These are phyloP conservation scores for Yarrowia sp. DNA, from an alignment of 805 yeast species.

Conservation along the genomic window DNA sequence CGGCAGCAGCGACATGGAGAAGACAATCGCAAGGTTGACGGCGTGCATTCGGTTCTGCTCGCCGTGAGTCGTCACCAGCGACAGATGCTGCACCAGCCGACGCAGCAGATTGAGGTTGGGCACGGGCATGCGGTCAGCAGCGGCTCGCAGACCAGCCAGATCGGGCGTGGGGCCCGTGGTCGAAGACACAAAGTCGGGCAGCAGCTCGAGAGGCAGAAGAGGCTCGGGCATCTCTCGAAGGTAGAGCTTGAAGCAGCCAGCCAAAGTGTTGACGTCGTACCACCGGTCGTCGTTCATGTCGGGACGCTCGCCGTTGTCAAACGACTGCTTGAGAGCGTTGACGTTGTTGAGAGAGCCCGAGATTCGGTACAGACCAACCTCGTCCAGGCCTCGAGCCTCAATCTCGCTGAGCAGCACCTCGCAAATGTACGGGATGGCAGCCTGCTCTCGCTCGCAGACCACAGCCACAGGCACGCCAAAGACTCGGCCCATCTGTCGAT, in stretches of 20 bases:
- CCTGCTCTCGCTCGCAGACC: constrained; percentile 69
- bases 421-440: constrained; percentile 63
- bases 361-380: constrained; percentile 82
- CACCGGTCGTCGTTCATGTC: constrained; percentile 54
- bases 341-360: constrained; percentile 63
- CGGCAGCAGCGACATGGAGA: constrained; percentile 60
- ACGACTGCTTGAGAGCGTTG: constrained; percentile 51
- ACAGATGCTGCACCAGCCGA: constrained; percentile 66
- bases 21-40: constrained; percentile 85
- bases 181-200: constrained; percentile 51
- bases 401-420: constrained; percentile 67
- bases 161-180: constrained; percentile 32
- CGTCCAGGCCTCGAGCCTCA: constrained; percentile 84
- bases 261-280: constrained; percentile 81
- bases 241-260: constrained; percentile 82
- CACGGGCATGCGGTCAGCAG: constrained; percentile 51
- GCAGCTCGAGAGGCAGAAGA: constrained; percentile 62
- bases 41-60: constrained; percentile 81
- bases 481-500: constrained; percentile 46
- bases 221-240: constrained; percentile 87
- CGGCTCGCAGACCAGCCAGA: constrained; percentile 29
- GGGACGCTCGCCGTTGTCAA: constrained; percentile 49
- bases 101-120: constrained; percentile 67
- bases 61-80: constrained; percentile 62
- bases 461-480: constrained; percentile 84